Evolutionary conservation across 257 asterid genomes (phyloP).

Genomic region (Przewalskia tangutica): DNA sequence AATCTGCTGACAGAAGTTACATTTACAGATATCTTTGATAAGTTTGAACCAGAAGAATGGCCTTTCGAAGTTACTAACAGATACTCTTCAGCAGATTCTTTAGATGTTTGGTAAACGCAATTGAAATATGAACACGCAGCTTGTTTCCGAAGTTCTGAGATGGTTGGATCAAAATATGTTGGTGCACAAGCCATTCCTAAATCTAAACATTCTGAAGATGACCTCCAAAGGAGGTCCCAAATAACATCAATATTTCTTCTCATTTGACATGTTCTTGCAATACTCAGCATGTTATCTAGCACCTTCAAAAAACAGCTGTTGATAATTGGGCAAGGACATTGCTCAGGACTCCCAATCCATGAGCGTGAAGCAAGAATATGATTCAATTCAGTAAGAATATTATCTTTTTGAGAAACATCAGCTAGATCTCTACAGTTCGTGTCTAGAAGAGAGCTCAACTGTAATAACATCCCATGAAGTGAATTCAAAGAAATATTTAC

Average conservation of each 20-base stretch:
- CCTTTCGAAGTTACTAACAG: constrained; percentile 17
- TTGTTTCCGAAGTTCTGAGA: constrained; percentile 76
- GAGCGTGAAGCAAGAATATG: constrained; percentile 39
- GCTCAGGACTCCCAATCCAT: constrained; percentile 68
- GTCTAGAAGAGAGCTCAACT: constrained; percentile 68
- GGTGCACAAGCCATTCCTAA: constrained; percentile 32
- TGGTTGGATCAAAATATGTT: constrained; percentile 61
- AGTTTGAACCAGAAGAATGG: constrained; percentile 31
- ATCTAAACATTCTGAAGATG: constrained; percentile 71
- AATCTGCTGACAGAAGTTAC: constrained; percentile 34
- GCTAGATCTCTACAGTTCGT: constrained; percentile 65
- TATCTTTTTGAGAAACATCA: constrained; percentile 56
- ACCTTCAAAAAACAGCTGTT: constrained; percentile 49
- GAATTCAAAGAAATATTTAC: constrained; percentile 45
- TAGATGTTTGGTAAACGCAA: constrained; percentile 55
- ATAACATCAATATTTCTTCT: constrained; percentile 38
- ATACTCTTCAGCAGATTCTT: constrained; percentile 45
- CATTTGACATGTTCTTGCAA: constrained; percentile 52
- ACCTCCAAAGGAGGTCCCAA: constrained; percentile 60
- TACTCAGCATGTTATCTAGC: constrained; percentile 70
- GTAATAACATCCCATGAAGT: constrained; percentile 77
- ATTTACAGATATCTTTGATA: constrained; percentile 24
- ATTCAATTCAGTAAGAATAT: constrained; percentile 45
- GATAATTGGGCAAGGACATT: constrained; percentile 71
- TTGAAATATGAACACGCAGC: constrained; percentile 79